Conservation (phyloP, 2,329 filamentous ascomycete species). For the Keithomyces neogunnii region DNA sequence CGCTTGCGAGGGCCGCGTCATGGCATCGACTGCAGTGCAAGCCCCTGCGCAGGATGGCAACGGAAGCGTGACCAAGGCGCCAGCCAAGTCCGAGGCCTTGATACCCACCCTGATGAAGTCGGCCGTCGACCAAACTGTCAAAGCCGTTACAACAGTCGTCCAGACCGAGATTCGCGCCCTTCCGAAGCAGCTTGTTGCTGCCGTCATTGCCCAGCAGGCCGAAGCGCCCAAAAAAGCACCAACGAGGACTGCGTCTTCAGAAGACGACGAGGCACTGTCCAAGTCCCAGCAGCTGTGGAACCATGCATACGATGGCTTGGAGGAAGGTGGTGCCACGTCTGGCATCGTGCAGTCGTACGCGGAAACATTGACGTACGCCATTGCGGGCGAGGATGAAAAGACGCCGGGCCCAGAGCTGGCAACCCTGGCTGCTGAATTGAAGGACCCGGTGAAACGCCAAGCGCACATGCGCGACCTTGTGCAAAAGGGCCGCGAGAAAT, state of each 20-base stretch:
- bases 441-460: slow-evolving; percentile 8
- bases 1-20: background rate
- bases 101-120: slow-evolving; percentile 7
- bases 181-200: slow-evolving; percentile 6
- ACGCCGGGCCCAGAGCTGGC: background rate
- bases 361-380: slow-evolving; percentile 6
- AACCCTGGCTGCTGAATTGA: slow-evolving; percentile 4
- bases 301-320: slow-evolving; percentile 8
- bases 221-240: background rate
- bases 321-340: slow-evolving; percentile 4
- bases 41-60: slow-evolving; percentile 3
- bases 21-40: slow-evolving; percentile 3
- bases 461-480: slow-evolving; percentile 9
- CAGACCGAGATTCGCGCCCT: slow-evolving; percentile 8
- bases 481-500: slow-evolving; percentile 8
- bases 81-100: slow-evolving; percentile 2
- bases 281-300: slow-evolving; percentile 9
- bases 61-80: background rate
- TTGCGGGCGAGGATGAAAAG: slow-evolving; percentile 5
- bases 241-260: background rate
- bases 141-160: slow-evolving; percentile 7
- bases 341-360: slow-evolving; percentile 8
- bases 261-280: slow-evolving; percentile 1
- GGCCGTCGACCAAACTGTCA: slow-evolving; percentile 7
- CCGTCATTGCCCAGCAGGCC: slow-evolving; percentile 3